Evolutionary conservation across 2,329 filamentous ascomycete species (phyloP).

Genomic region (Westerdykella aurantiaca): DNA sequence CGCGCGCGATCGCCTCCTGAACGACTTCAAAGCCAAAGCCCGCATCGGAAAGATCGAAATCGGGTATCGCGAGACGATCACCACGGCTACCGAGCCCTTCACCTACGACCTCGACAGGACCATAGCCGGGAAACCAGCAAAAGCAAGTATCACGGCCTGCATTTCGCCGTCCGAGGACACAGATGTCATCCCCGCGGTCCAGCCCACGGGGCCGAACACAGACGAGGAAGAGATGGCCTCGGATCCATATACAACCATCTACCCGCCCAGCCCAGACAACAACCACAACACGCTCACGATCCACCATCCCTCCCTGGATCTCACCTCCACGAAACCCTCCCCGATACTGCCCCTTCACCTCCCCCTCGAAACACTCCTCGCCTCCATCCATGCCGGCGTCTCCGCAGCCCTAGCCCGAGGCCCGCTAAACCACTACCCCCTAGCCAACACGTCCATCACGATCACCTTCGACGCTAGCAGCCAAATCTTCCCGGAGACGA

Average conservation of each 20-base stretch:
- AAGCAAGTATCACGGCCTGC: conserved; percentile 65
- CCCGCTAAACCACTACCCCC: conserved; percentile 70
- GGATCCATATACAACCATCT: conserved; percentile 23
- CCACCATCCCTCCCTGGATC: conserved; percentile 46
- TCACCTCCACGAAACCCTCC: conserved; percentile 24
- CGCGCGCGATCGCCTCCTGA: conserved; percentile 77
- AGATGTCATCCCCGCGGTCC: conserved; percentile 7
- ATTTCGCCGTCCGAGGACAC: conserved; percentile 55
- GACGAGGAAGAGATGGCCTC: conserved; percentile 23
- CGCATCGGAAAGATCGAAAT: conserved; percentile 89
- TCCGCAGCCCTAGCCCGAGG: conserved; percentile 80
- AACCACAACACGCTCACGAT: conserved; percentile 69
- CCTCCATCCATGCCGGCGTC: conserved; percentile 68
- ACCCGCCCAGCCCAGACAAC: conserved; percentile 13
- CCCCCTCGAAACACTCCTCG: conserved; percentile 44
- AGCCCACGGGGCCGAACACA: conserved; percentile 17
- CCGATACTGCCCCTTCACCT: conserved; percentile 52
- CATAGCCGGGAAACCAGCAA: conserved; percentile 72
- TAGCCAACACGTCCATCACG: conserved; percentile 68
- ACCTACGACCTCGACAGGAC: conserved; percentile 68
- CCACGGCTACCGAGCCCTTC: conserved; percentile 51
- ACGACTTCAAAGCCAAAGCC: conserved; percentile 81
- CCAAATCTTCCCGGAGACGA: conserved; percentile 63
- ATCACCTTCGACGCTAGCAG: conserved; percentile 61
- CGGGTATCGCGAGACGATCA: conserved; percentile 82